phyloP scores from a whole-genome alignment of 1,284 basidiomycete genomes.

The Tetrapyrgos nigripes region DNA sequence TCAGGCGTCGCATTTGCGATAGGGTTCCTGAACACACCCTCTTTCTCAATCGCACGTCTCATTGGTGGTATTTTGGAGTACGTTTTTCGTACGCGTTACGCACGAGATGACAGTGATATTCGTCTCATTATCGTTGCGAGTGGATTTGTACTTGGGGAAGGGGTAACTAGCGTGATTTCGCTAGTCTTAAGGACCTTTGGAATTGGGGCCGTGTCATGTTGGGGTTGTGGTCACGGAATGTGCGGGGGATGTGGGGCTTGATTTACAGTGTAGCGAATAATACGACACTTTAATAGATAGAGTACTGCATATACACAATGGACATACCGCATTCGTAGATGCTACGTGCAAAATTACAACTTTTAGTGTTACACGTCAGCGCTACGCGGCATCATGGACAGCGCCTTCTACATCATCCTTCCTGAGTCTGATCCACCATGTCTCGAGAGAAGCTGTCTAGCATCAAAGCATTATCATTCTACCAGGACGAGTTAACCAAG shows the following conservation, averaged over 20 bases:
- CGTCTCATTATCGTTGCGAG: constrained; percentile 89
- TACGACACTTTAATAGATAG: neutral
- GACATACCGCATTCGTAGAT: neutral
- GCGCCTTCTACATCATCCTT: neutral
- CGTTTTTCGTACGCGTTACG: constrained; percentile 60
- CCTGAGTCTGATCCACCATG: constrained; percentile 44
- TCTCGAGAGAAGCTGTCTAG: constrained; percentile 70
- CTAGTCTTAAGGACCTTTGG: constrained; percentile 80
- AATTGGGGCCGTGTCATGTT: constrained; percentile 81
- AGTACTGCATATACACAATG: neutral
- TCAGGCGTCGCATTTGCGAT: constrained; percentile 91
- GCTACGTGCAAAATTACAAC: too few relatives aligned
- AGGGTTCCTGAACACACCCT: constrained; percentile 94
- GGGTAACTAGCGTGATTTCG: constrained; percentile 85
- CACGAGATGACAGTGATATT: constrained; percentile 64
- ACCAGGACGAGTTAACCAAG: constrained; percentile 69
- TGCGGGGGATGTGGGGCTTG: constrained; percentile 68
- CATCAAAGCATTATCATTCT: constrained; percentile 83
- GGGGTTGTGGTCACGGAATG: constrained; percentile 80
- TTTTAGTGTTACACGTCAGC: neutral
- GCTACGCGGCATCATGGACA: neutral
- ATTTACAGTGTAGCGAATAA: constrained; percentile 3
- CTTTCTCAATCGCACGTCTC: constrained; percentile 91
- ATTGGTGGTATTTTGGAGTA: constrained; percentile 88
- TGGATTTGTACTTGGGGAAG: constrained; percentile 95